Conservation (phyloP, 768 basidiomycete species). For the Fomitopsis serialis region DNA sequence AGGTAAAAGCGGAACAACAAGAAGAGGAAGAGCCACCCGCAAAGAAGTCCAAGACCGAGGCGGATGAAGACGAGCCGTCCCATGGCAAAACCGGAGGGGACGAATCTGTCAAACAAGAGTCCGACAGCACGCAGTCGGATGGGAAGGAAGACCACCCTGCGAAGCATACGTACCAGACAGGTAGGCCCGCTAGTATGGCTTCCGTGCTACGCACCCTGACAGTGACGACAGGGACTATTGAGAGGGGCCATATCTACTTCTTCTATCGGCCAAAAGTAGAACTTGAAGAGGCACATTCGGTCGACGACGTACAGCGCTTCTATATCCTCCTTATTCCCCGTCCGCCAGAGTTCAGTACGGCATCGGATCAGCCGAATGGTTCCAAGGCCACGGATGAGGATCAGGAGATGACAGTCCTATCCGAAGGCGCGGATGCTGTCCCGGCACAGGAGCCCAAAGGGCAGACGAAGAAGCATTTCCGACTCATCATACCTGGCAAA, state of each 20-base stretch:
- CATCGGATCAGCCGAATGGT: slow-evolving; percentile 2
- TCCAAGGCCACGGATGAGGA: slow-evolving; percentile 17
- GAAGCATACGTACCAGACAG: slow-evolving; percentile 16
- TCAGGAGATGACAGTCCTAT: slow-evolving; percentile 37
- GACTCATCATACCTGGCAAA: slow-evolving; percentile 50
- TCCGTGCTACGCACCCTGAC: background rate
- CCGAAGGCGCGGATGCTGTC: slow-evolving; percentile 43
- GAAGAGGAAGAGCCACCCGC: slow-evolving; percentile 12
- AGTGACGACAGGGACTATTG: slow-evolving; percentile 39
- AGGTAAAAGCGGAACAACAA: slow-evolving; percentile 6
- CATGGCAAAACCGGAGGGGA: background rate
- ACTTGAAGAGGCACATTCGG: slow-evolving; percentile 42
- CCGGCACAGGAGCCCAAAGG: slow-evolving; percentile 33
- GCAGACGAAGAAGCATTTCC: slow-evolving; percentile 39
- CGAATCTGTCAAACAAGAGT: background rate
- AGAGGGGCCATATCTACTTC: slow-evolving; percentile 60
- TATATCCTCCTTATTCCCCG: slow-evolving; percentile 58
- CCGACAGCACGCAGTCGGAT: background rate
- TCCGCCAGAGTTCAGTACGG: slow-evolving; percentile 37
- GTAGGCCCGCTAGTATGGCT: background rate
- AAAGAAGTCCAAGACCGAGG: slow-evolving; percentile 21
- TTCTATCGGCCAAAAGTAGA: slow-evolving; percentile 58
- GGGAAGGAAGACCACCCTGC: slow-evolving; percentile 12
- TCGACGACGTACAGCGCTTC: slow-evolving; percentile 54
- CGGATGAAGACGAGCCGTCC: background rate